phyloP scores from a whole-genome alignment of 805 yeast species.

The Candida cerambycidarum region DNA sequence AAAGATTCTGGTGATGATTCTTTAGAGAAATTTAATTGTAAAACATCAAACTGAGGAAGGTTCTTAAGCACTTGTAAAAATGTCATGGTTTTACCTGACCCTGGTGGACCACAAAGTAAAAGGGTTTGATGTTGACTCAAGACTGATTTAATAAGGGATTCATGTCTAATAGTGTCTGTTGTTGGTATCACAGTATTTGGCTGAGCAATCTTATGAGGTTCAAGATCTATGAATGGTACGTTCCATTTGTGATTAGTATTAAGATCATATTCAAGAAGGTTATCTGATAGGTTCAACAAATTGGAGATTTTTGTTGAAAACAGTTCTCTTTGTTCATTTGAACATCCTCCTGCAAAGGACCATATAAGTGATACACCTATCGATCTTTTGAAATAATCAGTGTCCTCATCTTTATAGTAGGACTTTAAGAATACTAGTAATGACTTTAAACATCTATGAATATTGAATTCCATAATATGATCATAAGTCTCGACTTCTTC shows the following conservation, averaged over 20 bases:
- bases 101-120: slow-evolving; percentile 93
- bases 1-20: slow-evolving; percentile 67
- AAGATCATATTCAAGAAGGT: slow-evolving; percentile 10
- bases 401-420: slow-evolving; percentile 22
- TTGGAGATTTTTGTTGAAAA: slow-evolving; percentile 32
- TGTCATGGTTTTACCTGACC: slow-evolving; percentile 95
- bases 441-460: slow-evolving; percentile 36
- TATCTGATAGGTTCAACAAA: slow-evolving; percentile 3
- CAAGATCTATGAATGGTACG: slow-evolving; percentile 48
- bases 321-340: slow-evolving; percentile 33
- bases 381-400: slow-evolving; percentile 30
- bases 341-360: slow-evolving; percentile 65
- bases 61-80: slow-evolving; percentile 64
- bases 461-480: slow-evolving; percentile 56
- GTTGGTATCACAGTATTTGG: slow-evolving; percentile 78
- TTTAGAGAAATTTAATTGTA: slow-evolving; percentile 79
- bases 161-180: slow-evolving; percentile 70
- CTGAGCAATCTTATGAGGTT: slow-evolving; percentile 55
- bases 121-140: slow-evolving; percentile 58
- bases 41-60: slow-evolving; percentile 56
- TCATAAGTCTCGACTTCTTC: slow-evolving; percentile 13
- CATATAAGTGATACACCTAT: slow-evolving; percentile 45
- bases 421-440: slow-evolving; percentile 40
- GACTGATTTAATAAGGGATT: slow-evolving; percentile 54
- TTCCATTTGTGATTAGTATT: slow-evolving; percentile 13